These are phyloP conservation scores for Paraphoma sp. DNA, from an alignment of 2,329 filamentous ascomycete genomes.

Conservation along the genomic window DNA sequence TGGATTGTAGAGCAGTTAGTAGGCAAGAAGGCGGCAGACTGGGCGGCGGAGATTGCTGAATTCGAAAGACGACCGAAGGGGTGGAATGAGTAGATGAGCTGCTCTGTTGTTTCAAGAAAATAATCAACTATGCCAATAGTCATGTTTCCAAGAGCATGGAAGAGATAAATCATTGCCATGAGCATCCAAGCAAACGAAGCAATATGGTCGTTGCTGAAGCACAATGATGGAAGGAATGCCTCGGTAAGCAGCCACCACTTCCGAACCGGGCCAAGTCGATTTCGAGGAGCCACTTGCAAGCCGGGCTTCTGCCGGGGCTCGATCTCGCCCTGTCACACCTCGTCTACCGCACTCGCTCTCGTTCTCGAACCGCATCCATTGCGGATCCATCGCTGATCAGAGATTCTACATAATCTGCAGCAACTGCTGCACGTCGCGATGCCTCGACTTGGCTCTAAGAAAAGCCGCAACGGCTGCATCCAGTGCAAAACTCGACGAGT, in stretches of 20 bases:
- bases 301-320: not conserved
- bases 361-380: not conserved
- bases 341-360: not conserved
- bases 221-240: not conserved
- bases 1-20: conserved; percentile 34
- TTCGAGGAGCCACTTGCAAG: not conserved
- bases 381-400: not conserved
- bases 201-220: not conserved
- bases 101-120: no score
- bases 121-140: no score
- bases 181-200: no score
- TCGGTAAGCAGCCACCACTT: not conserved
- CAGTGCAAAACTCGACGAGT: conserved; percentile 38
- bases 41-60: conserved; percentile 34
- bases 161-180: no score
- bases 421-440: not conserved
- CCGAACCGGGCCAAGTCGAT: not conserved
- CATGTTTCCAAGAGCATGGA: no score
- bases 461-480: conserved; percentile 27
- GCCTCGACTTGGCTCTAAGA: conserved; percentile 11
- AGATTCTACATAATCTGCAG: not conserved
- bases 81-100: conserved; percentile 14
- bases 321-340: not conserved
- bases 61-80: conserved; percentile 37
- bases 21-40: conserved; percentile 34